Conservation (phyloP, 1,284 basidiomycete genomes). For the Coriolopsis trogii region DNA sequence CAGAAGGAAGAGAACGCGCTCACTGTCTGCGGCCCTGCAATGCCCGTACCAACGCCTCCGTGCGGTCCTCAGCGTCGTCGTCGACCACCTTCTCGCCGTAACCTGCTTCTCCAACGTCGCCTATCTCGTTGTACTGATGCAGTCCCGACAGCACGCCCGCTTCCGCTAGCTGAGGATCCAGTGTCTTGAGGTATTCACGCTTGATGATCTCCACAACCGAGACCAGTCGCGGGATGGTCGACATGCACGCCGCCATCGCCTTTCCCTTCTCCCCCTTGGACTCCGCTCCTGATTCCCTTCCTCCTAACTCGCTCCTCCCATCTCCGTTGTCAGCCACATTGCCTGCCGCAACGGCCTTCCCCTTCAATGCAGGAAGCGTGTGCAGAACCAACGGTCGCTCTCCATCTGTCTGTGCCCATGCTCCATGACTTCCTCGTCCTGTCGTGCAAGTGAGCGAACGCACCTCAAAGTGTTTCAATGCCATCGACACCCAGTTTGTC, state of each 20-base stretch:
- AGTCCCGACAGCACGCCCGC: slow-evolving; percentile 45
- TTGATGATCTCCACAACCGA: slow-evolving; percentile 86
- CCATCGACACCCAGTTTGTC: slow-evolving; percentile 60
- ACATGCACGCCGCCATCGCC: slow-evolving; percentile 38
- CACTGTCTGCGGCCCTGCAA: slow-evolving; percentile 62
- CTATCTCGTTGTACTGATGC: slow-evolving; percentile 82
- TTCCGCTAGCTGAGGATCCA: slow-evolving; percentile 42
- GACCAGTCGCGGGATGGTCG: slow-evolving; percentile 66
- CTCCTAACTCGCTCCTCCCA: neutral
- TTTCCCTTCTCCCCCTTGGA: slow-evolving; percentile 7
- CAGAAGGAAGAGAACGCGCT: slow-evolving; percentile 33
- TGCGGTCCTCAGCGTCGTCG: slow-evolving; percentile 32
- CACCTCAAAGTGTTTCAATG: slow-evolving; percentile 66
- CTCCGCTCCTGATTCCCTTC: neutral
- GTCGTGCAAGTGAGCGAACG: slow-evolving; percentile 16
- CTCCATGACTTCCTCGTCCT: neutral
- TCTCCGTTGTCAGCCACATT: no score
- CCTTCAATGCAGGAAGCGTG: slow-evolving; percentile 53
- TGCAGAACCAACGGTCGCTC: slow-evolving; percentile 63
- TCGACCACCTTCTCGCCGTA: slow-evolving; percentile 19
- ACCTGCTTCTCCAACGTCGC: slow-evolving; percentile 52
- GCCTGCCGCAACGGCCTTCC: neutral
- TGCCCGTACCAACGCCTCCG: slow-evolving; percentile 39
- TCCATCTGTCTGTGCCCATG: slow-evolving; percentile 47
- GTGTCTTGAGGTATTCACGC: slow-evolving; percentile 67